Conservation (phyloP, 2,329 filamentous ascomycete genomes). For the Monosporascus sp. region DNA sequence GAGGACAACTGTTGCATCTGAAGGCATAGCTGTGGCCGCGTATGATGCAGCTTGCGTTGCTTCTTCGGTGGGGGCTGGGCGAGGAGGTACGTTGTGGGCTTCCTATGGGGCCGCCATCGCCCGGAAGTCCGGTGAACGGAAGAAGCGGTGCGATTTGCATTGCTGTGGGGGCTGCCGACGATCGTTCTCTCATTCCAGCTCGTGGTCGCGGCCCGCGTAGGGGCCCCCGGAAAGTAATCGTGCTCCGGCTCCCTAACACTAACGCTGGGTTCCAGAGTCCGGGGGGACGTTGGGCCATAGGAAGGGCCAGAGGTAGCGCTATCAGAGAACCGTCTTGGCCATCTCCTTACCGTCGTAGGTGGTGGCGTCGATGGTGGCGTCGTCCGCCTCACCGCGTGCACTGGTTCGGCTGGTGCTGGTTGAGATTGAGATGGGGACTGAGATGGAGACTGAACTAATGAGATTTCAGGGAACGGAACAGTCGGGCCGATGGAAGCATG, state of each 20-base stretch:
- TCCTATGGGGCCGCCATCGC: slow-evolving; percentile 42
- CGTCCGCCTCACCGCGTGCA: no score
- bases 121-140: slow-evolving; percentile 24
- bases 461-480: not conserved
- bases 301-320: slow-evolving; percentile 1
- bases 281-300: not conserved
- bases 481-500: slow-evolving; percentile 5
- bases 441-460: not conserved
- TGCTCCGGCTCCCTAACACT: slow-evolving; percentile 20
- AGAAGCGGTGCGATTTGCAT: slow-evolving; percentile 37
- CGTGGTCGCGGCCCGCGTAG: slow-evolving; percentile 22
- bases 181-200: slow-evolving; percentile 46
- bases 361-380: not conserved
- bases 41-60: slow-evolving; percentile 58
- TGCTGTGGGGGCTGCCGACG: slow-evolving; percentile 41
- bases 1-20: slow-evolving; percentile 65
- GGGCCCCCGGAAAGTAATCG: slow-evolving; percentile 14
- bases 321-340: slow-evolving; percentile 11
- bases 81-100: slow-evolving; percentile 59
- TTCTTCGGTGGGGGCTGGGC: slow-evolving; percentile 61
- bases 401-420: not conserved
- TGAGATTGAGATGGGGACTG: not conserved
- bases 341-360: not conserved
- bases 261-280: slow-evolving; percentile 11
- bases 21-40: slow-evolving; percentile 61